Conservation (phyloP, 306 rosid species). For the Malus asiatica region DNA sequence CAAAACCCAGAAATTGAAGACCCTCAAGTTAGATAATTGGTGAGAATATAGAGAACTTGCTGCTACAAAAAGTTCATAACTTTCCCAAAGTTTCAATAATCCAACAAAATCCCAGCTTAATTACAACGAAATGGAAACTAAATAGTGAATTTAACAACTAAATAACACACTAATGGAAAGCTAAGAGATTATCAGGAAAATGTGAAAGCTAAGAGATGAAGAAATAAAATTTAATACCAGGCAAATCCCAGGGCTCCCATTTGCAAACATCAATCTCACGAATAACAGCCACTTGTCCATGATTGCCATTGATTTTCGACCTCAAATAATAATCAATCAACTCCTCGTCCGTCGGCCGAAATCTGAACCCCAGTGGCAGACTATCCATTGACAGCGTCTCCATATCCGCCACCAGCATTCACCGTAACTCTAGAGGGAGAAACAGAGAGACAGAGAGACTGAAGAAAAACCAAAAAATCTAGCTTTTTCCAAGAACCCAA, state of each 20-base stretch:
- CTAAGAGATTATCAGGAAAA: neutral
- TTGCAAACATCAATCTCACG: slow-evolving; percentile 92
- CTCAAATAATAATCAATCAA: slow-evolving; percentile 69
- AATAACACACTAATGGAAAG: neutral
- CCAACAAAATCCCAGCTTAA: neutral
- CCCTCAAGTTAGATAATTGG: neutral
- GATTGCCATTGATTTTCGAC: slow-evolving; percentile 66
- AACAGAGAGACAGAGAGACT: neutral
- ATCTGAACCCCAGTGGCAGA: slow-evolving; percentile 84
- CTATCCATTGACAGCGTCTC: slow-evolving; percentile 39
- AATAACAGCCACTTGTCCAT: slow-evolving; percentile 65
- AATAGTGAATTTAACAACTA: neutral
- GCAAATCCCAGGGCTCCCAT: slow-evolving; percentile 95
- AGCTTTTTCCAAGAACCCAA: neutral
- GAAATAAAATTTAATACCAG: slow-evolving; percentile 38
- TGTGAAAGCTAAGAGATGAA: neutral
- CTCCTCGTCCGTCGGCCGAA: slow-evolving; percentile 82
- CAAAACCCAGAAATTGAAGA: neutral
- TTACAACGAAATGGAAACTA: neutral
- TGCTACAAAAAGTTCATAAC: neutral
- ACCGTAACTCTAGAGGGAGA: neutral
- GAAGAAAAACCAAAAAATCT: neutral
- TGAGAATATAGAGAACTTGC: neutral
- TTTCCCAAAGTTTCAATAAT: neutral
- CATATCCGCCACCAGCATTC: slow-evolving; percentile 23